phyloP scores from a whole-genome alignment of 129 eudicot species.

The Lactuca saligna region DNA sequence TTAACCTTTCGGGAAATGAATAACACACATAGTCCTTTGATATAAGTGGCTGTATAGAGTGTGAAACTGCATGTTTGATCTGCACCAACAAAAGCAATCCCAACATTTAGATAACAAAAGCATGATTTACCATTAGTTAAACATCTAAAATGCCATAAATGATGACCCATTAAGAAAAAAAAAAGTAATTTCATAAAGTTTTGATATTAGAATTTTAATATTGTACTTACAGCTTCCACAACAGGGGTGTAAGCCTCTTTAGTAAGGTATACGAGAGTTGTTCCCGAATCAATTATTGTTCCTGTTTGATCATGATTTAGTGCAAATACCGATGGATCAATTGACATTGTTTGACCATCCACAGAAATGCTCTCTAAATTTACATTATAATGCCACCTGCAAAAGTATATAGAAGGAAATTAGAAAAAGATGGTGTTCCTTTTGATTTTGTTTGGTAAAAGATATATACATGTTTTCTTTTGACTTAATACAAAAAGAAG shows the following conservation, averaged over 20 bases:
- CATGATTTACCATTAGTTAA: constrained; percentile 11
- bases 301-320: constrained; percentile 75
- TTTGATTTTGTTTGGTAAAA: too few relatives aligned
- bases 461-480: too few relatives aligned
- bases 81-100: constrained; percentile 22
- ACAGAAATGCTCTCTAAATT: constrained; percentile 80
- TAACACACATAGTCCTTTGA: constrained; percentile 77
- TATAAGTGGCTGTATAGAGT: constrained; percentile 60
- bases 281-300: constrained; percentile 96
- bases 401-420: constrained; percentile 7
- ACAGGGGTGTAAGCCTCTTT: constrained; percentile 79
- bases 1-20: constrained; percentile 66
- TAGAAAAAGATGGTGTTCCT: not conserved
- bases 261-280: constrained; percentile 89
- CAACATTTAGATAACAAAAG: not conserved
- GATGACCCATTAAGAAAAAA: not conserved
- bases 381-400: constrained; percentile 94
- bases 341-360: constrained; percentile 70
- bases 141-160: not conserved
- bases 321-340: constrained; percentile 65
- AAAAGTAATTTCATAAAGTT: not conserved
- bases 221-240: constrained; percentile 66
- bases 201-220: not conserved
- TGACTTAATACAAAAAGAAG: constrained; percentile 13
- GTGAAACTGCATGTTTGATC: constrained; percentile 64